A percentile compares a stretch with the other conserved stretches of the same genome.
phyloP scores from a whole-genome alignment of 306 rosid species.

The Herpetospermum pedunculosum region DNA sequence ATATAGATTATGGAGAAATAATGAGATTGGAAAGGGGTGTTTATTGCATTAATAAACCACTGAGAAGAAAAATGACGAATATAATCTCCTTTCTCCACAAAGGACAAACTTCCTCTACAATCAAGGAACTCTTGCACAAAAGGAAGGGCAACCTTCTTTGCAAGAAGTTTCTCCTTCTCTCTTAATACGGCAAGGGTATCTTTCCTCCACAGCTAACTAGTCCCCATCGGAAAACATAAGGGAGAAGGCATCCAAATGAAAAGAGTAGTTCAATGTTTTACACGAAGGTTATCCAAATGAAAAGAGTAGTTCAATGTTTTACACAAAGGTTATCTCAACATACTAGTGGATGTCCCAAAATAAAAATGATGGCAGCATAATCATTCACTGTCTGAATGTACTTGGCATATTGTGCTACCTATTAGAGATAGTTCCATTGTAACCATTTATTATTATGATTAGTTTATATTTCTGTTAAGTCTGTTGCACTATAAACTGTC shows the following conservation, averaged over 20 bases:
- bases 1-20: not conserved
- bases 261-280: not conserved
- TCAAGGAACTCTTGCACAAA: not conserved
- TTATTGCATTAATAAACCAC: slow-evolving; percentile 1
- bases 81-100: not conserved
- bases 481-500: not conserved
- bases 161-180: not conserved
- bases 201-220: not conserved
- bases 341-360: not conserved
- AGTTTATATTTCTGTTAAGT: not conserved
- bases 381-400: not conserved
- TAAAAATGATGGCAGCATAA: not conserved
- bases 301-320: not conserved
- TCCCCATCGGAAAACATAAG: not conserved
- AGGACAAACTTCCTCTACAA: not conserved
- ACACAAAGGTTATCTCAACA: not conserved
- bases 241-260: not conserved
- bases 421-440: not conserved
- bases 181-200: not conserved
- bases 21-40: not conserved
- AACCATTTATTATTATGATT: not conserved
- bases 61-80: not conserved
- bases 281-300: not conserved
- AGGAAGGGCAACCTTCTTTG: not conserved
- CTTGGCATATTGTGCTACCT: not conserved